Percentiles rank a stretch among this genome's conserved stretches.
Conservation (phyloP, 768 basidiomycete species). For the Calocera cornea region DNA sequence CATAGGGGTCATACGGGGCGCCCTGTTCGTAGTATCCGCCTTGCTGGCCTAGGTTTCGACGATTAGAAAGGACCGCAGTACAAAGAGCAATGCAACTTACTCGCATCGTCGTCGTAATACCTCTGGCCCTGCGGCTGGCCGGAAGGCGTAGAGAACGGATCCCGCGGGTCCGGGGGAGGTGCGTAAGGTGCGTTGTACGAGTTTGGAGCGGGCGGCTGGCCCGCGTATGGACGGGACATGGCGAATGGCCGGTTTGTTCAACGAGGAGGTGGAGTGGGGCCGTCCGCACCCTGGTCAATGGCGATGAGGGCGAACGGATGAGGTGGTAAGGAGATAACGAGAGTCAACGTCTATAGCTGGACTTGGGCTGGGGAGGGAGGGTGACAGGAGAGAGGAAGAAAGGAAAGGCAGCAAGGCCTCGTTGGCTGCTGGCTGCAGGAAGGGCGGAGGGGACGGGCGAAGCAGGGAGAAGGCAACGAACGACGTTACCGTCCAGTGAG, state of each 20-base stretch:
- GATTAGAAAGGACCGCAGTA: neutral
- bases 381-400: neutral
- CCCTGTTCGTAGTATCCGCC: conserved; percentile 53
- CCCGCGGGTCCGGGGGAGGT: neutral
- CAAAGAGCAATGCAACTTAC: neutral
- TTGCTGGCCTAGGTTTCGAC: conserved; percentile 18
- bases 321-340: neutral
- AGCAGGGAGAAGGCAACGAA: neutral
- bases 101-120: neutral
- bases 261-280: neutral
- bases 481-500: neutral
- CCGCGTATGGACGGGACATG: neutral
- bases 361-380: neutral
- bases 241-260: neutral
- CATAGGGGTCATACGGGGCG: conserved; percentile 46
- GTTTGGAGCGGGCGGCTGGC: neutral
- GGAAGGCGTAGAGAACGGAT: neutral
- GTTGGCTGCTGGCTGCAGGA: neutral
- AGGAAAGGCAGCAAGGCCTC: neutral
- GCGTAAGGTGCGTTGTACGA: neutral
- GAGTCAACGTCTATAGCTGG: neutral
- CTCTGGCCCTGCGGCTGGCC: neutral
- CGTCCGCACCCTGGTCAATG: neutral
- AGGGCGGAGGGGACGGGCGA: neutral
- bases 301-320: neutral